These are phyloP conservation scores for Bothriochloa decipiens DNA, from an alignment of 176 grass and related monocot genomes.

Conservation along the genomic window DNA sequence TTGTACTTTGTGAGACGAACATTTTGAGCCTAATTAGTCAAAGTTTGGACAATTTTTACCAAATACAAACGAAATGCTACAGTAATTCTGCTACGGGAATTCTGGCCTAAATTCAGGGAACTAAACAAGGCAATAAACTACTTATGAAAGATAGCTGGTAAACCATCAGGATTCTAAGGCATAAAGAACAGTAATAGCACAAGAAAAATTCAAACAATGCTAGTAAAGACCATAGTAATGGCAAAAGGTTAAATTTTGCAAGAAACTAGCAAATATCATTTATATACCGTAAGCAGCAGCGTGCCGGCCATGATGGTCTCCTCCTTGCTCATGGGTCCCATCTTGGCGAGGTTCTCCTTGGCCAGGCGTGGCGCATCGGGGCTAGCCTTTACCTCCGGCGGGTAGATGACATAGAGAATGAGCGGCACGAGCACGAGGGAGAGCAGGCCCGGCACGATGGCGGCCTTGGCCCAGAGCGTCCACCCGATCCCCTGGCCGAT, in stretches of 20 bases:
- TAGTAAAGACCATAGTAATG: too few species aligned
- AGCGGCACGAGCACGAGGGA: slow-evolving; percentile 83
- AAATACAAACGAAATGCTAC: too few species aligned
- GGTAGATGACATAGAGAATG: slow-evolving; percentile 84
- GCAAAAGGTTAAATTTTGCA: not conserved
- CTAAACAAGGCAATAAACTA: too few species aligned
- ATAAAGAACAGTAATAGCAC: not conserved
- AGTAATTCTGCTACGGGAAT: too few species aligned
- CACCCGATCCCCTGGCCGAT: slow-evolving; percentile 84
- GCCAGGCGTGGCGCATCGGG: slow-evolving; percentile 85
- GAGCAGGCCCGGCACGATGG: slow-evolving; percentile 77
- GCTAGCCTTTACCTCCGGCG: slow-evolving; percentile 84
- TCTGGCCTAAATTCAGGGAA: too few species aligned
- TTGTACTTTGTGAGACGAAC: too few species aligned
- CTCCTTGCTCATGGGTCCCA: slow-evolving; percentile 85
- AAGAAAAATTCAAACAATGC: not conserved
- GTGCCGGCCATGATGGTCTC: slow-evolving; percentile 89
- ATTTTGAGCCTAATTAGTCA: too few species aligned
- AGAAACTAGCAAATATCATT: not conserved
- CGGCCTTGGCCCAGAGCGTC: slow-evolving; percentile 95
- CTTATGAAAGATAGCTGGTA: not conserved
- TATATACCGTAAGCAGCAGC: slow-evolving; percentile 82
- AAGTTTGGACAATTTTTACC: too few species aligned
- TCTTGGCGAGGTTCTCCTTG: slow-evolving; percentile 75
- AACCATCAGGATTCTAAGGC: not conserved